A percentile compares a stretch with the other conserved stretches of the same genome.
These are phyloP conservation scores for Sarcodon sp. DNA, from an alignment of 768 basidiomycete species.

Conservation along the genomic window DNA sequence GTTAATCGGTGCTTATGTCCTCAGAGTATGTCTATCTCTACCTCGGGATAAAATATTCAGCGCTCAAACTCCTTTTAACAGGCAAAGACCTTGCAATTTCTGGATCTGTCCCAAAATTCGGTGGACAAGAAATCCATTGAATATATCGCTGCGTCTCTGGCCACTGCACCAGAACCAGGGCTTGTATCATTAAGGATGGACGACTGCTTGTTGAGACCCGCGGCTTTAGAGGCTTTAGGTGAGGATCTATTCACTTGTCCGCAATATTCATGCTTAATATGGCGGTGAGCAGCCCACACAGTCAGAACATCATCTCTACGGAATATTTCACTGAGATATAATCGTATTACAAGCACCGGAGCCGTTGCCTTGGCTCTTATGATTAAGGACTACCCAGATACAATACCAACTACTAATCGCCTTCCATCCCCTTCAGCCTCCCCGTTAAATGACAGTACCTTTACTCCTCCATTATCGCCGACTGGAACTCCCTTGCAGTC, in stretches of 20 bases:
- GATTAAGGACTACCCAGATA: slow-evolving; percentile 93
- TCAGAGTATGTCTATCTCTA: slow-evolving; percentile 34
- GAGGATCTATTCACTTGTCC: slow-evolving; percentile 14
- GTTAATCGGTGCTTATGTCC: slow-evolving; percentile 65
- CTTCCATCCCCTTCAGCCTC: slow-evolving; percentile 9
- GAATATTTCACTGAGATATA: slow-evolving; percentile 84
- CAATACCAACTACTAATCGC: slow-evolving; percentile 26
- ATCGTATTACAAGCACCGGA: slow-evolving; percentile 73
- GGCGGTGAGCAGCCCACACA: slow-evolving; percentile 44
- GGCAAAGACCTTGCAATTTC: slow-evolving; percentile 70
- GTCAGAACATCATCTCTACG: slow-evolving; percentile 75
- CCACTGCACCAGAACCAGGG: slow-evolving; percentile 35
- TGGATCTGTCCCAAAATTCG: slow-evolving; percentile 80
- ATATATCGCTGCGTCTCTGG: slow-evolving; percentile 60
- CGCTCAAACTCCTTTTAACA: slow-evolving; percentile 15
- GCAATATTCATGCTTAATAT: slow-evolving; percentile 1
- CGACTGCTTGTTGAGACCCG: slow-evolving; percentile 67
- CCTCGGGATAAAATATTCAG: background rate
- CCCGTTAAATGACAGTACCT: slow-evolving; percentile 1
- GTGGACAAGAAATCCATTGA: slow-evolving; percentile 82
- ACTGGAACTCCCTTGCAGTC: slow-evolving; percentile 12
- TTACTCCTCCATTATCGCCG: slow-evolving; percentile 9
- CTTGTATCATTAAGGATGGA: slow-evolving; percentile 79
- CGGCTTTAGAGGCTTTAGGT: slow-evolving; percentile 74
- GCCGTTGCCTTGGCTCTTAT: slow-evolving; percentile 90